phyloP scores from a whole-genome alignment of 805 yeast genomes.

The Candida maris region DNA sequence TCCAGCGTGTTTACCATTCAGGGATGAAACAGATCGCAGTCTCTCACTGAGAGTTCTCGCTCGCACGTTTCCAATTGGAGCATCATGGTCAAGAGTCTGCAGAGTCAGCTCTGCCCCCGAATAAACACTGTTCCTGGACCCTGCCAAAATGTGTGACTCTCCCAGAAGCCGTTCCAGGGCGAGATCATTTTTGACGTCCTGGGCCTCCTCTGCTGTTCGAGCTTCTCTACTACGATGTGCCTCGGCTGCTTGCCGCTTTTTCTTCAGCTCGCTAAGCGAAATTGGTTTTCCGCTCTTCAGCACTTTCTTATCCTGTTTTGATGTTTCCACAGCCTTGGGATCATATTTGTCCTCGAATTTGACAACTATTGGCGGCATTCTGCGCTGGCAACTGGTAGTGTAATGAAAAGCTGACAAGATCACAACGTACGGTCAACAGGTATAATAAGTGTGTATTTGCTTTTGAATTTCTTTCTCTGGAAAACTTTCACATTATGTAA shows the following conservation, averaged over 20 bases:
- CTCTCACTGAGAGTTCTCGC: conserved; percentile 60
- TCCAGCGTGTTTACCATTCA: conserved; percentile 38
- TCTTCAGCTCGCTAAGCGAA: conserved; percentile 37
- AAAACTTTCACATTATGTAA: too few relatives aligned
- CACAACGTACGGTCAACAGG: too few relatives aligned
- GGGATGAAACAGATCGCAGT: conserved; percentile 44
- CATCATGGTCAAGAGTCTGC: conserved; percentile 56
- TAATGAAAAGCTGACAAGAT: too few relatives aligned
- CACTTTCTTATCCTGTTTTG: conserved; percentile 49
- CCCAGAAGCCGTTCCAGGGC: conserved; percentile 64
- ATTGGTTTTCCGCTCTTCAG: conserved; percentile 62
- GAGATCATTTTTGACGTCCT: conserved; percentile 65
- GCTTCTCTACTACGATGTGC: conserved; percentile 23
- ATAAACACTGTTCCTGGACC: conserved; percentile 31
- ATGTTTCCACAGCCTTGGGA: conserved; percentile 26
- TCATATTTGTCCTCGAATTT: conserved; percentile 38
- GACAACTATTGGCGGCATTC: conserved; percentile 45
- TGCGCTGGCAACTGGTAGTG: too few relatives aligned
- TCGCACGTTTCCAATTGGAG: conserved; percentile 66
- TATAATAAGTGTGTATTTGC: too few relatives aligned
- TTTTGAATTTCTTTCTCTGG: too few relatives aligned
- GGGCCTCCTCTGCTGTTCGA: conserved; percentile 38
- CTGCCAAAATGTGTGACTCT: conserved; percentile 65
- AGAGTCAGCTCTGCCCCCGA: conserved; percentile 71
- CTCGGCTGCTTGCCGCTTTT: conserved; percentile 34